These are phyloP conservation scores for Naganishia cerealis DNA, from an alignment of 1,284 basidiomycete species.

Conservation along the genomic window DNA sequence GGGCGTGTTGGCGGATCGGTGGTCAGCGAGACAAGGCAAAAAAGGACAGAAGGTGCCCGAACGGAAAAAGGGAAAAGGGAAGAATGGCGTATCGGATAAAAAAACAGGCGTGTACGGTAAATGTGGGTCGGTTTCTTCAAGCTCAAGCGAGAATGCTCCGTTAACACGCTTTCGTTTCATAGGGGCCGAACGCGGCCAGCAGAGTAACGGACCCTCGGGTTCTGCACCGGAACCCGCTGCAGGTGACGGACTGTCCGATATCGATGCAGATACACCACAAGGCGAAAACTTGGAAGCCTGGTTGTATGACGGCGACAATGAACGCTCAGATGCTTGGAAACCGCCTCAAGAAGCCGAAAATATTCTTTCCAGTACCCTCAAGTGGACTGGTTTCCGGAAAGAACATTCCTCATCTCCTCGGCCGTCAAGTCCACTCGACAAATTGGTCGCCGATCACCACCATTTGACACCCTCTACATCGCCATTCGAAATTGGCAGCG, in stretches of 20 bases:
- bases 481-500: constrained; percentile 39
- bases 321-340: constrained; percentile 38
- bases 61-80: constrained; percentile 39
- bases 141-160: constrained; percentile 15
- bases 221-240: neutral
- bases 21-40: constrained; percentile 60
- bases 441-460: constrained; percentile 12
- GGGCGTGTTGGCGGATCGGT: constrained; percentile 59
- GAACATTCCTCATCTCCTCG: constrained; percentile 7
- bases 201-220: constrained; percentile 3
- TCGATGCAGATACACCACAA: constrained; percentile 24
- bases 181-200: neutral
- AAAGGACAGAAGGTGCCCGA: constrained; percentile 55
- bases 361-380: constrained; percentile 20
- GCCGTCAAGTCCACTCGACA: neutral
- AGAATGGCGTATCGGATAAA: constrained; percentile 22
- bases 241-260: constrained; percentile 15
- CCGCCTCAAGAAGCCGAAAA: constrained; percentile 30
- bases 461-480: constrained; percentile 34
- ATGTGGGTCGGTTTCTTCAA: constrained; percentile 41
- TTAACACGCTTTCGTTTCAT: neutral
- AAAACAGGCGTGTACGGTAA: constrained; percentile 48
- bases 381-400: constrained; percentile 23
- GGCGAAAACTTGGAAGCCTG: constrained; percentile 35
- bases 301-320: constrained; percentile 45